Evolutionary conservation across 2,329 filamentous ascomycete genomes (phyloP), one percentile per base, ranked within the genome.

Genomic region (Penicillium sp.): DNA sequence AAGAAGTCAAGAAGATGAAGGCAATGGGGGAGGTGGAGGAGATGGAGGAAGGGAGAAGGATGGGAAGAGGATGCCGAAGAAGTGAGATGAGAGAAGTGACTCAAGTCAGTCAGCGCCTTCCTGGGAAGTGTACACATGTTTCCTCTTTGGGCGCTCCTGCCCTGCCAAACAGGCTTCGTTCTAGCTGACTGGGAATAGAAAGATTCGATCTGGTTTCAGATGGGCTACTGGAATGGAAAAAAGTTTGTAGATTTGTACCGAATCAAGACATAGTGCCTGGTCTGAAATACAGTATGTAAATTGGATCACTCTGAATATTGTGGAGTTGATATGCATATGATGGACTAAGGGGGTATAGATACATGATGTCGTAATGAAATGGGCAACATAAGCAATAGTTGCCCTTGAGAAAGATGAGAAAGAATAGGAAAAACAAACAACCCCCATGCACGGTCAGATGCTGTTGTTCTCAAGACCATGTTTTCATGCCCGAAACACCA

Each of bases 321-420:
- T 31, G 5, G 21, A 49, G 23, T 4, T 7, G 26, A 27, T n/a
- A 39, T 39, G 14, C 33, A 39, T 11, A 42, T 19, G 37, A 50
- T 29, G 13, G 42, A 52, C 47, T 31, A 29, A 47, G n/a, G 42
- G 58, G 66, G 61, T 66, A 63, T 63, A 67, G 55, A 62, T 61
- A 65, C 60, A 67, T 67, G 62, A 63, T 52, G 19, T 62, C 57
- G 58, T 64, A 52, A 65, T 60, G 61, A 53, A 63, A 57, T 50
- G 26, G 35, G 19, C 9, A 46, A 49, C 43, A 54, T n/a, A n/a
- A 44, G 19, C 43, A 26, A 53, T 44, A 51, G 53, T 21, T 43
- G 13, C 37, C 33, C 16, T 27, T 29, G 29, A 47, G 45, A 45
- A n/a, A 46, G 42, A 51, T 11, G 19, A 43, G 11, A 29, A 49